Percentiles rank a stretch among this genome's conserved stretches.
Evolutionary conservation across 1,284 basidiomycete species (phyloP).

Genomic region (Megacollybia platyphylla): DNA sequence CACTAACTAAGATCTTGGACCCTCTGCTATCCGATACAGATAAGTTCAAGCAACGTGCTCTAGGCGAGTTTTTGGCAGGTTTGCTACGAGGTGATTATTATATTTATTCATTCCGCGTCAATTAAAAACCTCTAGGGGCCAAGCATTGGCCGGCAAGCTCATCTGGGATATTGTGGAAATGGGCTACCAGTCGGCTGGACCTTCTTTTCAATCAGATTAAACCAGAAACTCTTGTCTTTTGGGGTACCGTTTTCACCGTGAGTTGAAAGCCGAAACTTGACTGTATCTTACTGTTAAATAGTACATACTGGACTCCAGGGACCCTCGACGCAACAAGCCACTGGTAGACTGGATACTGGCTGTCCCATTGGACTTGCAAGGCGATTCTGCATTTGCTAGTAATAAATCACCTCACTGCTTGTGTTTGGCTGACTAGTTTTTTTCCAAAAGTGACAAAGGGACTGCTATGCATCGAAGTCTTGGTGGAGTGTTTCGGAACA

Average conservation of each 20-base stretch:
- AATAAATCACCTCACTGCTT: constrained; percentile 14
- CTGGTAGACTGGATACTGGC: constrained; percentile 74
- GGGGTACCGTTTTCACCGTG: constrained; percentile 58
- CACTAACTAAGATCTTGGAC: constrained; percentile 43
- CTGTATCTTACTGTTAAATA: constrained; percentile 16
- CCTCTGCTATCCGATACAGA: constrained; percentile 57
- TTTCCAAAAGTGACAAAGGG: constrained; percentile 50
- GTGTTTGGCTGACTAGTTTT: constrained; percentile 1
- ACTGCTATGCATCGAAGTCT: constrained; percentile 41
- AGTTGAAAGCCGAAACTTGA: constrained; percentile 9
- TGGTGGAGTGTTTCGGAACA: constrained; percentile 46
- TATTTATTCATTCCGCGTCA: constrained; percentile 1
- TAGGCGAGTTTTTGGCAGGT: constrained; percentile 79
- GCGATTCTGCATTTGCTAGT: constrained; percentile 70
- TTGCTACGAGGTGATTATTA: constrained; percentile 41
- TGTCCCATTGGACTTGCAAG: constrained; percentile 71
- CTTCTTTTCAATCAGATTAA: constrained; percentile 70
- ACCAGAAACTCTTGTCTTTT: constrained; percentile 71
- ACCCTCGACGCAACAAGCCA: constrained; percentile 74
- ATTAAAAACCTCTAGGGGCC: constrained; percentile 37
- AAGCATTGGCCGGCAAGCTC: constrained; percentile 79
- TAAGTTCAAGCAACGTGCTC: constrained; percentile 87
- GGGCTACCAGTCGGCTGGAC: constrained; percentile 65
- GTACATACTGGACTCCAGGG: constrained; percentile 61
- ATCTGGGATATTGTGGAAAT: constrained; percentile 63